Evolutionary conservation across 2,329 filamentous ascomycete species (phyloP).

Genomic region (Gyromitra esculenta): DNA sequence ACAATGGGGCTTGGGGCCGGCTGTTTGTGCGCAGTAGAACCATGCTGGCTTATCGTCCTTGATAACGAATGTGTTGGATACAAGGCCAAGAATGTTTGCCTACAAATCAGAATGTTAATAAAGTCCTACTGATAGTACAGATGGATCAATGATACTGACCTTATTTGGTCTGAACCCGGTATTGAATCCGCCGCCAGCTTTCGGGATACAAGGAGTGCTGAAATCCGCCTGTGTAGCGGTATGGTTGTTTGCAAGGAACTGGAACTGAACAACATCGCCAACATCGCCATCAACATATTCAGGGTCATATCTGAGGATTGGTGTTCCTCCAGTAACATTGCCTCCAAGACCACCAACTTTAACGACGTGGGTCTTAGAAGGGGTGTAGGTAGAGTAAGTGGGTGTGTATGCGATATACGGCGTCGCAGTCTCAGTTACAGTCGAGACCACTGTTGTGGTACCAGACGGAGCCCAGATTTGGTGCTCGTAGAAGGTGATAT

Average conservation of each 20-base stretch:
- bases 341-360: constrained; percentile 46
- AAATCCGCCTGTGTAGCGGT: constrained; percentile 62
- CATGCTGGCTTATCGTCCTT: constrained; percentile 26
- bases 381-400: not conserved
- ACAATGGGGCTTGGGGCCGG: constrained; percentile 43
- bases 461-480: not conserved
- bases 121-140: not conserved
- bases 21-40: constrained; percentile 51
- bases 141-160: constrained; percentile 20
- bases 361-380: constrained; percentile 39
- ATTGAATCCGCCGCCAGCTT: constrained; percentile 61
- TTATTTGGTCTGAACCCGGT: constrained; percentile 65
- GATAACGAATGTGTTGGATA: constrained; percentile 20
- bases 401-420: constrained; percentile 10
- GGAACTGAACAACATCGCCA: constrained; percentile 74
- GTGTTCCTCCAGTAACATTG: constrained; percentile 5
- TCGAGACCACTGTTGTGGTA: not conserved
- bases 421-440: constrained; percentile 12
- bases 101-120: constrained; percentile 3
- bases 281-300: constrained; percentile 57
- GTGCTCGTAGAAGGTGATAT: not conserved
- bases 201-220: constrained; percentile 60
- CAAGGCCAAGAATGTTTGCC: constrained; percentile 30
- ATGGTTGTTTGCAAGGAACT: constrained; percentile 69
- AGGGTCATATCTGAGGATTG: constrained; percentile 41